Conservation (phyloP, 768 basidiomycete species). For the Trametes coccinea region DNA sequence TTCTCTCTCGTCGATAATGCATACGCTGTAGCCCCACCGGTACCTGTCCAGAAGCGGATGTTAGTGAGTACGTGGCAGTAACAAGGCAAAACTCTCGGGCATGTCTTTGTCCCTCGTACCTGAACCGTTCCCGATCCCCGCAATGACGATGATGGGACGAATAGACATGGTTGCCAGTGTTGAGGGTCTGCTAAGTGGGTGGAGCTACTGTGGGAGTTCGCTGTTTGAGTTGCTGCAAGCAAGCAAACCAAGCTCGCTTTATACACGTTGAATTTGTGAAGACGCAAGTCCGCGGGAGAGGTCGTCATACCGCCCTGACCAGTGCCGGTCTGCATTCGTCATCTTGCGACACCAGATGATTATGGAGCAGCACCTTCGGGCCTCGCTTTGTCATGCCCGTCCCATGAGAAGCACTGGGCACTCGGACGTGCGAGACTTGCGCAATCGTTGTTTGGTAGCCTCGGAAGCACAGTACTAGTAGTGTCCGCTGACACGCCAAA, state of each 20-base stretch:
- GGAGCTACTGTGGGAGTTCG: neutral
- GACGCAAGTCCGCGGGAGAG: neutral
- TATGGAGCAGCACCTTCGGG: neutral
- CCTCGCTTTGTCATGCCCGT: neutral
- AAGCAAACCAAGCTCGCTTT: neutral
- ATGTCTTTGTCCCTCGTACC: conserved; percentile 25
- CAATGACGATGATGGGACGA: conserved; percentile 41
- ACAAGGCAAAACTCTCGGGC: no score
- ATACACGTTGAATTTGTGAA: neutral
- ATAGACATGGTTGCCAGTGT: conserved; percentile 29
- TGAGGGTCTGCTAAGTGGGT: neutral
- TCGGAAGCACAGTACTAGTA: neutral
- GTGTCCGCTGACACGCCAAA: no score
- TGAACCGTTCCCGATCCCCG: conserved; percentile 42
- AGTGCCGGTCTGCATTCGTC: neutral
- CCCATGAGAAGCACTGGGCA: neutral
- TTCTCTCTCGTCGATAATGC: conserved; percentile 12
- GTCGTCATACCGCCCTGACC: neutral
- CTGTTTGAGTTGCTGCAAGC: neutral
- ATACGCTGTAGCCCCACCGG: conserved; percentile 43
- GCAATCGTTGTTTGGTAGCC: neutral
- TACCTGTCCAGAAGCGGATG: conserved; percentile 29
- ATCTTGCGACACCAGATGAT: neutral
- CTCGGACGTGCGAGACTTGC: neutral
- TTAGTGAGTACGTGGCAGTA: no score